Conservation (phyloP, 1,284 basidiomycete genomes). For the Coniferiporia sulphurascens region DNA sequence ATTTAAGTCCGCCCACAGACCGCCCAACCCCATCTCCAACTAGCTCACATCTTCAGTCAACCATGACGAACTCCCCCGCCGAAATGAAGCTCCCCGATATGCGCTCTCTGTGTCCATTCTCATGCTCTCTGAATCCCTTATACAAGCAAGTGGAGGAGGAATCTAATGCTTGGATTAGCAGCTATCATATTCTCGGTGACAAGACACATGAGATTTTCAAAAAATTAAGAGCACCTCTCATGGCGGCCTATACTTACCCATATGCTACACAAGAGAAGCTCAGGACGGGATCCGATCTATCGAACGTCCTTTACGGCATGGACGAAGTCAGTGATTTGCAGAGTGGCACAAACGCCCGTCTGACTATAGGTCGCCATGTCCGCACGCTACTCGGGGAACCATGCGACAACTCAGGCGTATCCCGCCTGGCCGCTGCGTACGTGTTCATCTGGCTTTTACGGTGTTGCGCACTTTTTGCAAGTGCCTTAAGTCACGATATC, state of each 20-base stretch:
- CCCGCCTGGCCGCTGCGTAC: constrained; percentile 4
- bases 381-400: constrained; percentile 46
- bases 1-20: too few species aligned
- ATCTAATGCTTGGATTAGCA: constrained; percentile 58
- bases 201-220: constrained; percentile 55
- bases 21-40: neutral
- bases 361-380: constrained; percentile 48
- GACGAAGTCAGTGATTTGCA: constrained; percentile 70
- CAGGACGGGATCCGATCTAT: constrained; percentile 56
- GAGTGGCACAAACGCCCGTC: constrained; percentile 39
- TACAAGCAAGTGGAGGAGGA: constrained; percentile 23
- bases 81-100: neutral
- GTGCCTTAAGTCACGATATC: neutral
- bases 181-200: constrained; percentile 53
- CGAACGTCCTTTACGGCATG: constrained; percentile 61
- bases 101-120: neutral
- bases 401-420: constrained; percentile 48
- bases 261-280: constrained; percentile 55
- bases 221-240: constrained; percentile 53
- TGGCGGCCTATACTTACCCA: constrained; percentile 57
- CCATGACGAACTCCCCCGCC: neutral
- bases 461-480: neutral
- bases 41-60: neutral
- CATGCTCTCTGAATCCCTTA: neutral
- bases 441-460: neutral